Evolutionary conservation across 805 yeast species (phyloP).

Genomic region (Saccharomycopsis lassenensis): DNA sequence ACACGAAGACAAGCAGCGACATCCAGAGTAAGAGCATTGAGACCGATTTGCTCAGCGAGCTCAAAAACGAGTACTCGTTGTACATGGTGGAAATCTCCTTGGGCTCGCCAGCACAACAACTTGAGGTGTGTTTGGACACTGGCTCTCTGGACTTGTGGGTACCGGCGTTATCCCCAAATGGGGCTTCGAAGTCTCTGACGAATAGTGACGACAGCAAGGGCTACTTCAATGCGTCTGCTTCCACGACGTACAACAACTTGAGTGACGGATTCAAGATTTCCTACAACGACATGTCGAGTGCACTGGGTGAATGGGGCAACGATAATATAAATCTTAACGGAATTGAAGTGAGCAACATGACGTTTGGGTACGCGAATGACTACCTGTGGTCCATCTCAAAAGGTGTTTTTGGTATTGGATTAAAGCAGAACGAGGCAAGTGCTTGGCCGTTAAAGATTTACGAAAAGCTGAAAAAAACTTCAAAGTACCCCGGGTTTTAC

Average conservation of each 20-base stretch:
- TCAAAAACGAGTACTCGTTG: slow-evolving; percentile 18
- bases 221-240: slow-evolving; percentile 25
- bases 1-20: too few relatives aligned
- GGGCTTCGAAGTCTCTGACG: slow-evolving; percentile 3
- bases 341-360: slow-evolving; percentile 35
- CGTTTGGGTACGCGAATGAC: slow-evolving; percentile 63
- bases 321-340: slow-evolving; percentile 49
- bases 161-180: slow-evolving; percentile 32
- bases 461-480: slow-evolving; percentile 27
- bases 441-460: slow-evolving; percentile 33
- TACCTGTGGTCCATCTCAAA: slow-evolving; percentile 42
- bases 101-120: slow-evolving; percentile 88
- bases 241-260: slow-evolving; percentile 26
- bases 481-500: slow-evolving; percentile 27
- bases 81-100: slow-evolving; percentile 81
- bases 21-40: slow-evolving; percentile 2
- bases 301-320: slow-evolving; percentile 48
- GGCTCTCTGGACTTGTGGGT: slow-evolving; percentile 97
- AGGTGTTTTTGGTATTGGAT: slow-evolving; percentile 65
- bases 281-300: slow-evolving; percentile 39
- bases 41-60: slow-evolving; percentile 3
- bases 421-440: slow-evolving; percentile 30
- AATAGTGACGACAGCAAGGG: slow-evolving; percentile 21
- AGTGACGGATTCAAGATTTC: slow-evolving; percentile 27
- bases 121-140: slow-evolving; percentile 90